Evolutionary conservation across 306 rosid species (phyloP), one percentile per base, ranked within the genome.

Genomic region (Vicia villosa): DNA sequence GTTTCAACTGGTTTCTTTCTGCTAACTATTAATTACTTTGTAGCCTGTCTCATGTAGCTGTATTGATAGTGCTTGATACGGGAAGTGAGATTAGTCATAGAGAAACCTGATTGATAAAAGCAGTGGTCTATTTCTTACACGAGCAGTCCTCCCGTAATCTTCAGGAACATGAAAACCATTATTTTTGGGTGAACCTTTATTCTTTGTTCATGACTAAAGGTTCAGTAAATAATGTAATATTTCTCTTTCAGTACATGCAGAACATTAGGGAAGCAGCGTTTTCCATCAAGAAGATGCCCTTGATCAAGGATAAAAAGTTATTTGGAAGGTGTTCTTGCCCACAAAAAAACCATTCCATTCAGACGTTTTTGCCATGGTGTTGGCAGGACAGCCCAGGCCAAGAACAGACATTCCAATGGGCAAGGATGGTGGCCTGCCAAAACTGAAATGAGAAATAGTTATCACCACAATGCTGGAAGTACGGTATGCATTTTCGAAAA

Each of bases 361-460:
- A 57, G 96, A 26, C 85, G 96, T 5, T 93, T 93, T 60, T 93
- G 96, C 17, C 11, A 97, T 37, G 98, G 97, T 63, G 97, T 93
- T 58, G 98, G 98, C 1, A 87, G 96, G 74, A 88, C 96, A 1
- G 96, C 96, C 26, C 98, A 90, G 85, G 96, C 98, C 2, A 93
- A 90, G 80, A 93, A 74, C 62, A 86, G 97, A 56, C 97, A 93
- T 68, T 93, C 97, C 15, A 90, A 93, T 74, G 98, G 98, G 6
- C 98, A 92, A 68, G 96, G 98, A n/a, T 89, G 98, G 14, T 92
- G 96, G 98, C 96, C 96, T 2, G 91, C 76, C 17, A 90, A 93
- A 51, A 90, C 98, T 16, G 96, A 88, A 81, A 30, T 90, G 24
- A 22, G 24, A 22, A 22, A 22, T 86, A 73, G 83, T 93, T 20